Conservation (phyloP, 176 grass and related monocot genomes). For the Ensete ventricosum region DNA sequence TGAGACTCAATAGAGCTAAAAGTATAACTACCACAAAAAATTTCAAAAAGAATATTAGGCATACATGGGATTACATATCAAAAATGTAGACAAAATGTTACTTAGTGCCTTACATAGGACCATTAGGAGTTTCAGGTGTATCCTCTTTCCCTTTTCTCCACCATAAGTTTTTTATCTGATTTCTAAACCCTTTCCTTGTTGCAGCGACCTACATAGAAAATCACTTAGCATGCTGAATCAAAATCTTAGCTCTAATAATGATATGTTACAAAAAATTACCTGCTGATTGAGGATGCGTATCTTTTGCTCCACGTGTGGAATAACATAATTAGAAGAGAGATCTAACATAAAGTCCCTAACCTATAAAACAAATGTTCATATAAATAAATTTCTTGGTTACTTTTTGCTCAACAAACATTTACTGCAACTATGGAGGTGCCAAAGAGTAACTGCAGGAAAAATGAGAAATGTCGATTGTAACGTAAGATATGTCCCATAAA, state of each 20-base stretch:
- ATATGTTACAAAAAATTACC: slow-evolving; percentile 32
- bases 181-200: slow-evolving; percentile 91
- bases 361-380: slow-evolving; percentile 35
- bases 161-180: slow-evolving; percentile 99
- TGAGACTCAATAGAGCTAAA: slow-evolving; percentile 96
- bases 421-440: not conserved
- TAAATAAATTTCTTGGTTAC: not conserved
- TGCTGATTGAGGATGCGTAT: slow-evolving; percentile 95
- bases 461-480: not conserved
- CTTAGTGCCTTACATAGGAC: slow-evolving; percentile 53
- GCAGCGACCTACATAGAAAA: slow-evolving; percentile 57
- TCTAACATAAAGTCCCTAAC: slow-evolving; percentile 98
- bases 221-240: slow-evolving; percentile 15
- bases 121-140: slow-evolving; percentile 65
- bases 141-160: slow-evolving; percentile 96
- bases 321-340: slow-evolving; percentile 86
- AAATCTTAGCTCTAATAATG: slow-evolving; percentile 4
- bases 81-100: slow-evolving; percentile 8
- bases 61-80: slow-evolving; percentile 10
- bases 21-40: slow-evolving; percentile 63
- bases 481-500: not conserved
- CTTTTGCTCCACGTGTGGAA: slow-evolving; percentile 98
- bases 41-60: slow-evolving; percentile 28
- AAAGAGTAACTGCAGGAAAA: not conserved
- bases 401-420: not conserved